A percentile compares a stretch with the other conserved stretches of the same genome.
phyloP scores from a whole-genome alignment of 352 stramenopile genomes.

The Globisporangium rhizosaccharum region DNA sequence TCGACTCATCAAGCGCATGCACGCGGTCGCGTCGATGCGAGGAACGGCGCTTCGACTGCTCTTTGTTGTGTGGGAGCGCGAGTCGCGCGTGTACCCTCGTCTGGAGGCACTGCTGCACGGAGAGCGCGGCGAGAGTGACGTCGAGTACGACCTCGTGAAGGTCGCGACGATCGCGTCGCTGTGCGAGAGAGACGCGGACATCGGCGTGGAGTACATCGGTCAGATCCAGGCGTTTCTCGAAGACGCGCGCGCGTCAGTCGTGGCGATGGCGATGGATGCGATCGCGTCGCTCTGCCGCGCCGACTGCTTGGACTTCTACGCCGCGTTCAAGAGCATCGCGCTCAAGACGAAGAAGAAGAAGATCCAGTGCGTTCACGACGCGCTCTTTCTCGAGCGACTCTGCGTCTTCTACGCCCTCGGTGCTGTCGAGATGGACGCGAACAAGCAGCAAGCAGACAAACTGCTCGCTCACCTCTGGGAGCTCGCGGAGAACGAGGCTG shows the following conservation, averaged over 20 bases:
- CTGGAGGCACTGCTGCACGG: constrained; percentile 47
- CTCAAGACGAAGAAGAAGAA: constrained; percentile 67
- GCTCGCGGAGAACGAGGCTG: constrained; percentile 23
- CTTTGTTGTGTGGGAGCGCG: constrained; percentile 53
- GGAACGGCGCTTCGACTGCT: constrained; percentile 51
- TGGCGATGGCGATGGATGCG: constrained; percentile 58
- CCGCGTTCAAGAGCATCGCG: constrained; percentile 67
- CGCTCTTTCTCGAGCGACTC: constrained; percentile 52
- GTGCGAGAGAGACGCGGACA: constrained; percentile 57
- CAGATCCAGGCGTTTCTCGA: constrained; percentile 55
- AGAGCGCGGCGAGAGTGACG: constrained; percentile 17
- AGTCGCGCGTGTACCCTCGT: constrained; percentile 62
- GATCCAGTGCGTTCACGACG: constrained; percentile 32
- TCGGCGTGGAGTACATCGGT: constrained; percentile 63
- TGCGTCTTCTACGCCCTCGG: constrained; percentile 51
- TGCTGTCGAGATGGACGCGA: constrained; percentile 25
- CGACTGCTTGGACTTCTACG: constrained; percentile 74
- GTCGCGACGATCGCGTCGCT: constrained; percentile 60
- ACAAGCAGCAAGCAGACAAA: constrained; percentile 37
- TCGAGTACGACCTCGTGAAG: constrained; percentile 38
- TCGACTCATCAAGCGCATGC: constrained; percentile 62
- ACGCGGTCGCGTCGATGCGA: constrained; percentile 21
- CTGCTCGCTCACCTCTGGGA: constrained; percentile 50
- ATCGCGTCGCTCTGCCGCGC: constrained; percentile 46
- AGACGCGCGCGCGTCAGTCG: constrained; percentile 40